A percentile compares a stretch with the other conserved stretches of the same genome.
Conservation (phyloP, 1,139 yeast species). For the Kodamaea plutei region DNA sequence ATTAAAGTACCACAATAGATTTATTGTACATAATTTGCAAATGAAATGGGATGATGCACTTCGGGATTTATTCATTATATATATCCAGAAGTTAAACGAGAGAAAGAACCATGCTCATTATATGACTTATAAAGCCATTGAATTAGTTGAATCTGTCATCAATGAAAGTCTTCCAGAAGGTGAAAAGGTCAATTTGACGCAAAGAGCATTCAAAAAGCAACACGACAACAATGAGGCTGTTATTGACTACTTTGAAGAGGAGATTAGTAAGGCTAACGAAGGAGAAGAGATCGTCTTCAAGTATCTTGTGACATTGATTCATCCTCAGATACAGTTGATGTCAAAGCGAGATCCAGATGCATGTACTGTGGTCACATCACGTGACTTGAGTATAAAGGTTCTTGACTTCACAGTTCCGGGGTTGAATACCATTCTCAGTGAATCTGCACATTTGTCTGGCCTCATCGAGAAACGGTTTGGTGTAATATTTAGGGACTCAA, state of each 20-base stretch:
- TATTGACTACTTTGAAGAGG: slow-evolving; percentile 30
- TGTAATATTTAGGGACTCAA: slow-evolving; percentile 62
- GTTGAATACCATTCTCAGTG: slow-evolving; percentile 41
- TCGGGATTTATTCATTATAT: slow-evolving; percentile 59
- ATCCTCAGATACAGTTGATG: slow-evolving; percentile 42
- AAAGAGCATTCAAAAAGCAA: slow-evolving; percentile 12
- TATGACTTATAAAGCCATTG: slow-evolving; percentile 68
- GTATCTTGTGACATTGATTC: slow-evolving; percentile 37
- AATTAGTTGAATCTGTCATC: slow-evolving; percentile 46
- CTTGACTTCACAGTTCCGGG: slow-evolving; percentile 51
- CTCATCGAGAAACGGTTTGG: slow-evolving; percentile 72
- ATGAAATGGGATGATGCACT: slow-evolving; percentile 75
- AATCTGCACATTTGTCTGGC: slow-evolving; percentile 35
- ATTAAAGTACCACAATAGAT: slow-evolving; percentile 63
- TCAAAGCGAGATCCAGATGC: slow-evolving; percentile 32
- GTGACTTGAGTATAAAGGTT: slow-evolving; percentile 66
- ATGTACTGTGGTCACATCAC: slow-evolving; percentile 56
- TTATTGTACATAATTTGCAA: slow-evolving; percentile 71
- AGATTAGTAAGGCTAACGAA: slow-evolving; percentile 24
- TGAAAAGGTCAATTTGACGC: slow-evolving; percentile 13
- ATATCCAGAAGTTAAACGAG: slow-evolving; percentile 56
- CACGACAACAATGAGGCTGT: slow-evolving; percentile 29
- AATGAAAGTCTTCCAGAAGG: slow-evolving; percentile 16
- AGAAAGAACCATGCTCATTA: slow-evolving; percentile 49
- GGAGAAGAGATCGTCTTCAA: slow-evolving; percentile 36